phyloP scores from a whole-genome alignment of 306 rosid species.

The apple (Malus domestica) region DNA sequence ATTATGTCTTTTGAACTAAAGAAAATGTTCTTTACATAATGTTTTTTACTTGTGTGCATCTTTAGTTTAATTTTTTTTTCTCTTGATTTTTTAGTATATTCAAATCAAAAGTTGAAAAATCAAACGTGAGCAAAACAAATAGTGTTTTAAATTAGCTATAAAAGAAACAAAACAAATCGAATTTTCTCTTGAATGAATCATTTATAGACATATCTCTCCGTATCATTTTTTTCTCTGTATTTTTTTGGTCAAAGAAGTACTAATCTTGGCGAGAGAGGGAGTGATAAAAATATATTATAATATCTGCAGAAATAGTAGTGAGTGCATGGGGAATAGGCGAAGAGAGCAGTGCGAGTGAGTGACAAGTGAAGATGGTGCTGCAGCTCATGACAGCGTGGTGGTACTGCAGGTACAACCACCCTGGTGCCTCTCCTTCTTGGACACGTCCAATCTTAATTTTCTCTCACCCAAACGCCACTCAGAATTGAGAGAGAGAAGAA shows the following conservation, averaged over 20 bases:
- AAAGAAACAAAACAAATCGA: no score
- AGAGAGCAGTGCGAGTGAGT: constrained; percentile 27
- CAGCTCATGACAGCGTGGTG: background rate
- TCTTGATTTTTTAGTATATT: background rate
- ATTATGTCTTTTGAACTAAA: no score
- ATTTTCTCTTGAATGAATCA: background rate
- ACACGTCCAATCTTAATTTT: constrained; percentile 40
- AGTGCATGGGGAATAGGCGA: constrained; percentile 42
- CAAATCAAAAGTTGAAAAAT: background rate
- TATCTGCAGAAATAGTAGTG: background rate
- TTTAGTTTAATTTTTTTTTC: background rate
- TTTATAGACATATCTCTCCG: background rate
- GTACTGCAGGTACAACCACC: background rate
- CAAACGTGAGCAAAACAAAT: no score
- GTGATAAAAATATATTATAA: background rate
- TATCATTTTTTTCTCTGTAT: background rate
- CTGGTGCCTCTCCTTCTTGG: constrained; percentile 14
- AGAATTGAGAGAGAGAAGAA: background rate
- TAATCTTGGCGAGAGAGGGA: background rate
- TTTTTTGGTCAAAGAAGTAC: background rate
- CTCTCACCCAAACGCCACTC: background rate
- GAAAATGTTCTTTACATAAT: no score
- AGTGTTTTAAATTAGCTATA: no score
- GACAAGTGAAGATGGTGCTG: constrained; percentile 13
- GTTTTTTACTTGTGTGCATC: no score